These are phyloP conservation scores for Nakazawaea peltata DNA, from an alignment of 805 yeast species.

Conservation along the genomic window DNA sequence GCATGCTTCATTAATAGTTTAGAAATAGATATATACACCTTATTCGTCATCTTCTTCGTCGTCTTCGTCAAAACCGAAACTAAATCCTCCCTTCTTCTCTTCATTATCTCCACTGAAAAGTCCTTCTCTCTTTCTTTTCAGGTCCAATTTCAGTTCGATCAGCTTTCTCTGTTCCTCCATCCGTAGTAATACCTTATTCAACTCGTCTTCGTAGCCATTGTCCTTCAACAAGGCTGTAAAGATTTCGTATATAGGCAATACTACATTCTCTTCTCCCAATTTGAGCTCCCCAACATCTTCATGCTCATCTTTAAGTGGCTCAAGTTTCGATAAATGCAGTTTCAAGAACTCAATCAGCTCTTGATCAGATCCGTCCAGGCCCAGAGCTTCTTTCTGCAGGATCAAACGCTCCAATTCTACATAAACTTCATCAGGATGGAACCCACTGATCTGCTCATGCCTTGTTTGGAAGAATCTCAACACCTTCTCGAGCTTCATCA, in stretches of 20 bases:
- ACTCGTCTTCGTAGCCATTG: slow-evolving; percentile 27
- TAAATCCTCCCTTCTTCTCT: slow-evolving; percentile 3
- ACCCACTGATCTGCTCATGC: slow-evolving; percentile 72
- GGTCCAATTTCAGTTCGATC: slow-evolving; percentile 19
- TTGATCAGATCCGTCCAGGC: slow-evolving; percentile 12
- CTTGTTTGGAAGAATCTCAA: slow-evolving; percentile 61
- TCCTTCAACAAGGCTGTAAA: slow-evolving; percentile 42
- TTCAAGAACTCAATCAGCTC: slow-evolving; percentile 14
- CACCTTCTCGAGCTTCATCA: slow-evolving; percentile 49
- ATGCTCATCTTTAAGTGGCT: slow-evolving; percentile 19
- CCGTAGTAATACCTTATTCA: slow-evolving; percentile 26
- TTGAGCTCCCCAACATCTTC: slow-evolving; percentile 66
- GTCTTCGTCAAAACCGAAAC: slow-evolving; percentile 6
- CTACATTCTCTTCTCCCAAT: slow-evolving; percentile 14
- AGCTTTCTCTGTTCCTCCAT: slow-evolving; percentile 18
- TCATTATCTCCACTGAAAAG: too few relatives aligned
- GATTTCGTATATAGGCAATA: slow-evolving; percentile 54
- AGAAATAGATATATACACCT: background rate
- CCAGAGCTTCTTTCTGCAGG: slow-evolving; percentile 12
- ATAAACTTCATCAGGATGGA: slow-evolving; percentile 48
- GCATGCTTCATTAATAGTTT: slow-evolving; percentile 10
- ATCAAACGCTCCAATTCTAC: slow-evolving; percentile 25
- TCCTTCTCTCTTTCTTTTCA: too few relatives aligned
- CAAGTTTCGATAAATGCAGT: too few relatives aligned
- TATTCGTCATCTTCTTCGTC: background rate